phyloP scores from a whole-genome alignment of 306 rosid species.

The Arachis stenosperma region DNA sequence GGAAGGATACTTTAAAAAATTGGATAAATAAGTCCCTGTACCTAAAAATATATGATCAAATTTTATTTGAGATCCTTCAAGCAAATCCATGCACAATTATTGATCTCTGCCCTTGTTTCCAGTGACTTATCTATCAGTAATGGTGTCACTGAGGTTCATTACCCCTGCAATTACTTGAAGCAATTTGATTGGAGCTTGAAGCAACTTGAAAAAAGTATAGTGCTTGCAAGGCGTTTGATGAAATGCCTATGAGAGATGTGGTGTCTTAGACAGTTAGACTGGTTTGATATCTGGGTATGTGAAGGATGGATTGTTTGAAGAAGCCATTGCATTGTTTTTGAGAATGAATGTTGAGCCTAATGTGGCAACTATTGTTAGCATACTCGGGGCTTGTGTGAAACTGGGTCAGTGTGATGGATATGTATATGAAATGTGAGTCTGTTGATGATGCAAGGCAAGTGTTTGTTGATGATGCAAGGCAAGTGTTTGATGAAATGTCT shows the following conservation, averaged over 20 bases:
- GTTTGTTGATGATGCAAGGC: no score
- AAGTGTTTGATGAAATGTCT: conserved; percentile 60
- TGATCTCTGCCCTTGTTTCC: conserved; percentile 58
- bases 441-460: conserved; percentile 58
- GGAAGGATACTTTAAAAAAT: no score
- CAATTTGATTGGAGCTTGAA: conserved; percentile 58
- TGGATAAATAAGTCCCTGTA: no score
- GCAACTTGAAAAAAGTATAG: no score
- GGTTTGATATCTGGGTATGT: conserved; percentile 72
- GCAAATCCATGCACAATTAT: conserved; percentile 63
- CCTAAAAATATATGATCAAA: no score
- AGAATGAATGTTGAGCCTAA: conserved; percentile 67
- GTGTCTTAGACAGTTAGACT: conserved; percentile 90
- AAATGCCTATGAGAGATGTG: conserved; percentile 75
- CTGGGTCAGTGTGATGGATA: conserved; percentile 59
- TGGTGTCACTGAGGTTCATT: conserved; percentile 44
- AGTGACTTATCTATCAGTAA: conserved; percentile 58
- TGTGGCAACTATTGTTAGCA: conserved; percentile 63
- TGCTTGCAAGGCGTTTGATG: conserved; percentile 71
- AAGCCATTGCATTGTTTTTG: conserved; percentile 53
- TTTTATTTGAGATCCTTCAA: conserved; percentile 46
- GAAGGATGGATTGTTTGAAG: conserved; percentile 55
- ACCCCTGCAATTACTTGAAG: conserved; percentile 68
- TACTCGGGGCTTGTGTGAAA: conserved; percentile 70
- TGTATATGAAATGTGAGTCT: conserved; percentile 71